Percentiles rank a stretch among this genome's conserved stretches.
Conservation (phyloP, 2,329 filamentous ascomycete genomes). For the Penicillium sclerotigenum region DNA sequence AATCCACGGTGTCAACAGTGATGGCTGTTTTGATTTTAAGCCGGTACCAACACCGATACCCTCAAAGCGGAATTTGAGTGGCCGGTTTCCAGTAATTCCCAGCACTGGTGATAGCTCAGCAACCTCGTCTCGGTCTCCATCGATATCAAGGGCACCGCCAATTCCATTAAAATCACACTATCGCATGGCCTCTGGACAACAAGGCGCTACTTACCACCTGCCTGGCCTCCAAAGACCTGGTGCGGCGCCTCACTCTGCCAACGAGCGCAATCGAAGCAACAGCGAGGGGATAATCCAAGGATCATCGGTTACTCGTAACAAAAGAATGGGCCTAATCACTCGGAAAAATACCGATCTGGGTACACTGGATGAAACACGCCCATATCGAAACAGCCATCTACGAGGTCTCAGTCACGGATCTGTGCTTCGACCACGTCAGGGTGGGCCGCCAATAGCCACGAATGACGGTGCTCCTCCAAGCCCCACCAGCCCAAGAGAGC, state of each 20-base stretch:
- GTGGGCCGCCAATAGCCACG: conserved; percentile 26
- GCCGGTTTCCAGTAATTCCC: conserved; percentile 58
- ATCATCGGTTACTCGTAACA: conserved; percentile 47
- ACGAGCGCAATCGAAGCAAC: conserved; percentile 56
- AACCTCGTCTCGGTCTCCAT: conserved; percentile 68
- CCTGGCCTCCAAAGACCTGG: conserved; percentile 63
- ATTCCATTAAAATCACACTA: conserved; percentile 80
- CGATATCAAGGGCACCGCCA: conserved; percentile 64
- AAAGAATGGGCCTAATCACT: conserved; percentile 60
- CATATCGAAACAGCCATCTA: conserved; percentile 54
- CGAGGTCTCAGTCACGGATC: conserved; percentile 59
- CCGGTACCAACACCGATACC: conserved; percentile 60
- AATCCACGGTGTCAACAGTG: conserved; percentile 48
- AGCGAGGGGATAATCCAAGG: conserved; percentile 58
- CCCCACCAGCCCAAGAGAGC: conserved; percentile 45
- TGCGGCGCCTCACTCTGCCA: conserved; percentile 68
- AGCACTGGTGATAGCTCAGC: conserved; percentile 54
- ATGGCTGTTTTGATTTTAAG: conserved; percentile 72
- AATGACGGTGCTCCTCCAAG: conserved; percentile 43
- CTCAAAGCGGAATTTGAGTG: conserved; percentile 52
- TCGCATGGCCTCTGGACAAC: conserved; percentile 51
- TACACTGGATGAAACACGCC: conserved; percentile 51
- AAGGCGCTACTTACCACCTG: conserved; percentile 35
- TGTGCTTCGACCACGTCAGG: conserved; percentile 41
- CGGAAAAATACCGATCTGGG: conserved; percentile 55